Evolutionary conservation across 108 stramenopile species (phyloP).

Genomic region (Licmophora abbreviata): DNA sequence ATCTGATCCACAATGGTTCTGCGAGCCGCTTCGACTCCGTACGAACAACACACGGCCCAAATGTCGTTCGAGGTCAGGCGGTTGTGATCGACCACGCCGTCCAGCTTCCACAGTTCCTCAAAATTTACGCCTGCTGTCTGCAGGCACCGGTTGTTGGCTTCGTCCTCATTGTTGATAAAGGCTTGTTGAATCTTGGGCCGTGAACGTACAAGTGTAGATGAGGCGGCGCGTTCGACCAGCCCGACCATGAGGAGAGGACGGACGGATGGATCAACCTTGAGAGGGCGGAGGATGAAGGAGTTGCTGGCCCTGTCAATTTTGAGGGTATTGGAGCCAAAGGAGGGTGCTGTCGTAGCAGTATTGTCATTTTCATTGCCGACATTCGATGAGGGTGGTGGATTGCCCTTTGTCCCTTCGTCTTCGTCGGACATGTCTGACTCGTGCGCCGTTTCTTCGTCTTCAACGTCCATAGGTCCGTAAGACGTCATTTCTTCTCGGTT

Average conservation of each 20-base stretch:
- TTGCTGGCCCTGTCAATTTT: constrained; percentile 45
- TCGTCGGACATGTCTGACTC: constrained; percentile 24
- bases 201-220: constrained; percentile 63
- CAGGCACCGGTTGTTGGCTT: constrained; percentile 69
- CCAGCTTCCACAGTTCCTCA: constrained; percentile 84
- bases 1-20: constrained; percentile 93
- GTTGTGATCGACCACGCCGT: constrained; percentile 79
- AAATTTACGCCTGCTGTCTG: constrained; percentile 96
- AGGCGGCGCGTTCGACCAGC: constrained; percentile 84
- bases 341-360: constrained; percentile 9
- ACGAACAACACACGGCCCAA: constrained; percentile 82
- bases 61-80: constrained; percentile 89
- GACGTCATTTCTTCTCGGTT: constrained; percentile 50
- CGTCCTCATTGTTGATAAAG: constrained; percentile 82
- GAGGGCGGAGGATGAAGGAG: constrained; percentile 44
- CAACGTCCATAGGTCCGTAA: constrained; percentile 65
- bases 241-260: constrained; percentile 98
- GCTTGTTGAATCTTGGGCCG: constrained; percentile 78
- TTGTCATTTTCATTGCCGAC: constrained; percentile 42
- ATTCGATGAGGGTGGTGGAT: constrained; percentile 10
- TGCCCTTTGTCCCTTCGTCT: constrained; percentile 23
- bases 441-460: constrained; percentile 15
- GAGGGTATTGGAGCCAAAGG: constrained; percentile 13
- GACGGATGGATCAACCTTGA: constrained; percentile 69
- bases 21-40: constrained; percentile 98